Evolutionary conservation across 257 asterid species (phyloP).

Genomic region (Coffea eugenioides): DNA sequence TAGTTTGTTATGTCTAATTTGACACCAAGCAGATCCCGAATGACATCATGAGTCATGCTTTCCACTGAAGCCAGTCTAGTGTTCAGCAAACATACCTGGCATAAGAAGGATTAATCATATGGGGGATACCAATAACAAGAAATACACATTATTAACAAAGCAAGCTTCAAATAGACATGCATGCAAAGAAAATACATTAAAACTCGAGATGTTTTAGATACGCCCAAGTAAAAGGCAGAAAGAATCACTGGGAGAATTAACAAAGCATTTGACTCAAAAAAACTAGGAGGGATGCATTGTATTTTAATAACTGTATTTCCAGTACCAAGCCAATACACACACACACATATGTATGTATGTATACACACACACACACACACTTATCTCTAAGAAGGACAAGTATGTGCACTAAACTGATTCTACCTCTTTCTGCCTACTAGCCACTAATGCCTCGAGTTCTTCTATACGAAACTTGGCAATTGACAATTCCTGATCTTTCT

Average conservation of each 20-base stretch:
- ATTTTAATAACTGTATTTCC: not conserved
- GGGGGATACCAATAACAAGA: not conserved
- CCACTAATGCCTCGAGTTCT: slow-evolving; percentile 67
- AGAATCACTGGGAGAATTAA: not conserved
- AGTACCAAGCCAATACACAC: not conserved
- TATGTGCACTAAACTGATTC: not conserved
- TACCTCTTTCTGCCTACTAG: slow-evolving; percentile 75
- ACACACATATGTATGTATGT: too few relatives aligned
- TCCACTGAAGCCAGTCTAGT: slow-evolving; percentile 79
- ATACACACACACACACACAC: too few relatives aligned
- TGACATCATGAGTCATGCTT: slow-evolving; percentile 95
- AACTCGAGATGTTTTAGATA: not conserved
- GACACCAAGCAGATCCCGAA: slow-evolving; percentile 90
- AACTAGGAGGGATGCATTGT: not conserved
- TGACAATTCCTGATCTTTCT: slow-evolving; percentile 75
- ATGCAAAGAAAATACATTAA: not conserved
- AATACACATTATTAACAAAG: not conserved
- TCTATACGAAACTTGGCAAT: slow-evolving; percentile 61
- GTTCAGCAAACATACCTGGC: slow-evolving; percentile 71
- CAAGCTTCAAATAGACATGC: not conserved
- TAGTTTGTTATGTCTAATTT: slow-evolving; percentile 80
- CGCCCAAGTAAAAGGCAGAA: slow-evolving; percentile 8
- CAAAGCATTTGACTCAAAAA: not conserved
- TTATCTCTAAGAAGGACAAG: not conserved
- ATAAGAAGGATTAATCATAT: slow-evolving; percentile 17